Base-by-base conservation (phyloP, 1,284 basidiomycete genomes). In the Cutaneotrichosporon daszewskae region DNA sequence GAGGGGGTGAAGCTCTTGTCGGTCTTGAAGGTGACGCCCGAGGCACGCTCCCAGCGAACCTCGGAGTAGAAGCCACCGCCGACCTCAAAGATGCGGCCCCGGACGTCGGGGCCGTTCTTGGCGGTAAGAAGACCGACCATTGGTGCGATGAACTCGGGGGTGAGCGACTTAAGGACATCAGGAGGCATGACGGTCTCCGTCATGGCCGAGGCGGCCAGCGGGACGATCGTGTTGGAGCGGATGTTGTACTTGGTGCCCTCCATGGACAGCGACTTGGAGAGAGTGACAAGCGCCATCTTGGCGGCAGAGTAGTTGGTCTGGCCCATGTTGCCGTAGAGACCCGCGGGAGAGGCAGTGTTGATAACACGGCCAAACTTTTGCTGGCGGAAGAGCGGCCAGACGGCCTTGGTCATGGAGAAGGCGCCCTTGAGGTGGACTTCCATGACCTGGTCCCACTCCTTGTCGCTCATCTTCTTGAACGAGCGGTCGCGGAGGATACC, bases 181-280 rank as follows among this genome's bases (percentile, higher is more conserved):
- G 87, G 86, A 13, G 94, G 90, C 87, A 97, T 90, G 63, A 96
- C 76, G 0, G 90, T 94, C 59, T 84, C 89, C 3, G 89, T 92
- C 87, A 96, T 94, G 23, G 82, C 81, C 5, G 89, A 92, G 1
- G 91, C 91, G 22, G 91, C 91, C 57, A 90, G 84, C 6, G 94
- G 95, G 7, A 88, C 92, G 55, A 99, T 87, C 18, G 79, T 85
- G 54, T 85, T 86, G 13, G 84, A 80, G 60, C 83, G 82, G 67
- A 99, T 97, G 66, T 84, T 83, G 73, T 97, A 95, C 74, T 96
- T 95, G 36, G 77, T 83, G 35, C 92, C 92, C 70, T 96, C 89
- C 35, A 79, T 74, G 7, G 89, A 89, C 20, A 99, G 80, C 2
- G 94, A 91, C 69, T 90, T 91, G 22, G 91, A 87, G 74, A 97